Evolutionary conservation across 805 yeast genomes (phyloP), one percentile per base, ranked within the genome.

Genomic region (Torulaspora indica): DNA sequence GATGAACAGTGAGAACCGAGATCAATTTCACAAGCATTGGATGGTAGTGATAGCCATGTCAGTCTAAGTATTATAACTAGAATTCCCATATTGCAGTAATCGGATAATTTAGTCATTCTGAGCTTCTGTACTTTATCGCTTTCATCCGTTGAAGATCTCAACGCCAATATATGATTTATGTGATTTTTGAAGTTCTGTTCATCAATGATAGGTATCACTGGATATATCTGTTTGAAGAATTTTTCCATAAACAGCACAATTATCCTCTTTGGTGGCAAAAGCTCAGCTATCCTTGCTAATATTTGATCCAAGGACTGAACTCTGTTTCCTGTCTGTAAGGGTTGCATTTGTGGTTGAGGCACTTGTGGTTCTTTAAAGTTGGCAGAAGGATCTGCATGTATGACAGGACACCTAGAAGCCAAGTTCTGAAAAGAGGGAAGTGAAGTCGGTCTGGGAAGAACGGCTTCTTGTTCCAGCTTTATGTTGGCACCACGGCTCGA

Each of bases 171-270:
- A 40, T 58, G 59, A 39, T 48, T 53, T 23, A 59, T 55, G 46
- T 61, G 67, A 24, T 50, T 47, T 41, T 58, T 62, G 68, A 67
- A 41, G 53, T 65, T 57, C 41, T 49, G 57, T 43, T 82, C 87
- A 60, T 82, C 88, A 27, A 82, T 63, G 49, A 75, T 79, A 2
- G 93, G 90, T 53, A 82, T 69, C 45, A 75, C 80, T 10, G 85
- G 75, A 57, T 84, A 84, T 4, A 82, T 63, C 27, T 72, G 69
- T 8, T 70, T 71, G 57, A 83, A 83, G 50, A 77, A 83, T 49
- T 80, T 67, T 46, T 80, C 78, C 23, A 82, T 64, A 38, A 80
- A 66, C 35, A 72, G 55, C 77, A 84, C 77, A 7, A 81, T 69
- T 1, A 78, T 71, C 45, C 69, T 71, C 52, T 76, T 75, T 23